These are phyloP conservation scores for Pholiota molesta DNA, from an alignment of 768 basidiomycete genomes.

Conservation along the genomic window DNA sequence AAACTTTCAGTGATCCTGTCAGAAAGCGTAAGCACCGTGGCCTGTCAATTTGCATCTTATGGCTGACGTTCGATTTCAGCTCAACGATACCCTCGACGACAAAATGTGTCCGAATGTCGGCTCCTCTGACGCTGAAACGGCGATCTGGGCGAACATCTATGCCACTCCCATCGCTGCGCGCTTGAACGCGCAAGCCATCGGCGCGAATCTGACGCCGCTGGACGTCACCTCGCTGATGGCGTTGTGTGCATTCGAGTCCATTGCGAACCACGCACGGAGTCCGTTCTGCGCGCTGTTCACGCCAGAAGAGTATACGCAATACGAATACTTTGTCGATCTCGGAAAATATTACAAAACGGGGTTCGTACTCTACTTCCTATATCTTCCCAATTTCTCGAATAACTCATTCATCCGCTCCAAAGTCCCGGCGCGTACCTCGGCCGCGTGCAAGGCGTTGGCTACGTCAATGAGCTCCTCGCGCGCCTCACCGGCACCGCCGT, in stretches of 20 bases:
- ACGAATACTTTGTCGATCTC: conserved; percentile 74
- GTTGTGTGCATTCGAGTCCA: conserved; percentile 82
- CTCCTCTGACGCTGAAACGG: conserved; percentile 43
- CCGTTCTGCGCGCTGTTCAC: conserved; percentile 79
- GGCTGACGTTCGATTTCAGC: conserved; percentile 26
- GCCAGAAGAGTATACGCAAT: conserved; percentile 59
- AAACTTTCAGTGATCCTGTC: conserved; percentile 57
- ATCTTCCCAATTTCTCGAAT: not conserved
- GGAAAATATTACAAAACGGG: conserved; percentile 82
- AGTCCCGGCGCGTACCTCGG: conserved; percentile 74
- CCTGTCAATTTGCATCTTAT: not conserved
- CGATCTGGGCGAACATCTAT: conserved; percentile 60
- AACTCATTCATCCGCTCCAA: not conserved
- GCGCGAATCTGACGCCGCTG: conserved; percentile 53
- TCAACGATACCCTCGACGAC: conserved; percentile 72
- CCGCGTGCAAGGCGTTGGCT: conserved; percentile 83
- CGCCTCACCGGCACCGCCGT: conserved; percentile 70
- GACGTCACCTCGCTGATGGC: conserved; percentile 68
- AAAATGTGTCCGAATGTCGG: conserved; percentile 63
- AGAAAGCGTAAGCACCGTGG: conserved; percentile 45
- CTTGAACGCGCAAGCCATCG: conserved; percentile 63
- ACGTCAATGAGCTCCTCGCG: conserved; percentile 86
- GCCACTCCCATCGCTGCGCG: conserved; percentile 57
- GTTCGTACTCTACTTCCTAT: conserved; percentile 34
- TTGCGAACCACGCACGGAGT: conserved; percentile 51